Conservation (phyloP, 169 alveolate genomes). For the Theileria parva region DNA sequence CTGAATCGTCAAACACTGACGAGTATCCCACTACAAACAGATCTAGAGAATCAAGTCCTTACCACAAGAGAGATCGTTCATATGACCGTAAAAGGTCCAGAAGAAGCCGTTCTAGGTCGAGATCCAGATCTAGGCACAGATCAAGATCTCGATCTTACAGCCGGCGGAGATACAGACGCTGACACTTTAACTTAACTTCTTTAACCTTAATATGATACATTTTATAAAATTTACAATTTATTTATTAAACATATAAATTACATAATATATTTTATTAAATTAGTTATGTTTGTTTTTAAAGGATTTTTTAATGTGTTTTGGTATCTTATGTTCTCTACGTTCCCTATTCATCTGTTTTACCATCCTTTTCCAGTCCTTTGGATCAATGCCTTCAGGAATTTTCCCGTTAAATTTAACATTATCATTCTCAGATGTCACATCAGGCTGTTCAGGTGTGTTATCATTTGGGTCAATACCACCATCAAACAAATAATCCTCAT, state of each 20-base stretch:
- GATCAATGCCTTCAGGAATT: conserved; percentile 80
- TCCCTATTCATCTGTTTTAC: conserved; percentile 81
- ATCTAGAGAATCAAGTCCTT: not conserved
- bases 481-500: conserved; percentile 17
- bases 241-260: not conserved
- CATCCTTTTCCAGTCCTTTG: conserved; percentile 82
- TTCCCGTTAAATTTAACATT: conserved; percentile 72
- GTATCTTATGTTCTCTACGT: conserved; percentile 76
- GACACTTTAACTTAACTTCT: not conserved
- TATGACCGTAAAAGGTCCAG: not conserved
- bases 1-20: not conserved
- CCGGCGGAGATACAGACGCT: conserved; percentile 3
- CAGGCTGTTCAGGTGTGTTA: not conserved
- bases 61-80: not conserved
- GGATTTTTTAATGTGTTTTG: conserved; percentile 81
- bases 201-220: not conserved
- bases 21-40: not conserved
- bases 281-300: conserved; percentile 53
- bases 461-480: not conserved
- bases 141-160: conserved; percentile 16
- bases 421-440: not conserved
- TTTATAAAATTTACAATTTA: not conserved
- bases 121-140: conserved; percentile 2
- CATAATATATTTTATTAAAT: not conserved
- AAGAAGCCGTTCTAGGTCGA: not conserved